These are phyloP conservation scores for Tetracladium maxilliforme DNA, from an alignment of 2,329 filamentous ascomycete species.

Conservation along the genomic window DNA sequence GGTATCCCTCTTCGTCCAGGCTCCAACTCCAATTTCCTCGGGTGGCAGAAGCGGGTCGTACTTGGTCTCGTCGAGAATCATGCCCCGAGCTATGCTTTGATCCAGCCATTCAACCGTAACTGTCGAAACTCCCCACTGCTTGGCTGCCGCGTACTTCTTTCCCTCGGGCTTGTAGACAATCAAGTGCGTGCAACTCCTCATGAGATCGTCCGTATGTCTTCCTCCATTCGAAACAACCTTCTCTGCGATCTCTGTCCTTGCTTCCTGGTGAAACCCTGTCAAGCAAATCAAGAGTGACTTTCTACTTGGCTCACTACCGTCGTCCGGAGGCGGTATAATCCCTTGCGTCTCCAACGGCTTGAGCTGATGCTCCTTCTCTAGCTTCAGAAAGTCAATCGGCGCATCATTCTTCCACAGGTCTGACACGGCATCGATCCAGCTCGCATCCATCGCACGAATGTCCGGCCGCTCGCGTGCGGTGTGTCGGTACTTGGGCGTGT, in stretches of 20 bases:
- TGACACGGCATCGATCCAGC: conserved; percentile 72
- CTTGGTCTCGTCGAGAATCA: conserved; percentile 77
- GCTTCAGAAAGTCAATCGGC: conserved; percentile 53
- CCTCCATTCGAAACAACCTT: conserved; percentile 55
- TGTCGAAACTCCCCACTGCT: conserved; percentile 63
- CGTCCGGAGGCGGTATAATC: conserved; percentile 11
- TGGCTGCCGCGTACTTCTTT: conserved; percentile 83
- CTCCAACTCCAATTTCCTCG: conserved; percentile 61
- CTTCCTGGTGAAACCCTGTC: conserved; percentile 28
- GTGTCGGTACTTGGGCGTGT: conserved; percentile 90
- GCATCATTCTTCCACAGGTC: conserved; percentile 68
- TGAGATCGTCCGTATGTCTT: conserved; percentile 78
- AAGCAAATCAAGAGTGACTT: conserved; percentile 14
- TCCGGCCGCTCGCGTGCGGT: conserved; percentile 82
- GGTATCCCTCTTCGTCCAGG: conserved; percentile 47
- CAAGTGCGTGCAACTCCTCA: conserved; percentile 73
- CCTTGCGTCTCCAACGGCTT: conserved; percentile 46
- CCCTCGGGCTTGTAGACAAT: conserved; percentile 68
- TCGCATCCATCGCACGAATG: conserved; percentile 66
- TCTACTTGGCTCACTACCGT: background rate
- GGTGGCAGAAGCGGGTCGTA: conserved; percentile 63
- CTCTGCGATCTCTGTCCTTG: conserved; percentile 53
- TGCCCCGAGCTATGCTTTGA: conserved; percentile 70
- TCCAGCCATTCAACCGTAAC: conserved; percentile 77
- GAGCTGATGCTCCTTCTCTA: conserved; percentile 54